A percentile compares a stretch with the other conserved stretches of the same genome.
phyloP scores from a whole-genome alignment of 352 stramenopile species.

The Pythium utonaiense region DNA sequence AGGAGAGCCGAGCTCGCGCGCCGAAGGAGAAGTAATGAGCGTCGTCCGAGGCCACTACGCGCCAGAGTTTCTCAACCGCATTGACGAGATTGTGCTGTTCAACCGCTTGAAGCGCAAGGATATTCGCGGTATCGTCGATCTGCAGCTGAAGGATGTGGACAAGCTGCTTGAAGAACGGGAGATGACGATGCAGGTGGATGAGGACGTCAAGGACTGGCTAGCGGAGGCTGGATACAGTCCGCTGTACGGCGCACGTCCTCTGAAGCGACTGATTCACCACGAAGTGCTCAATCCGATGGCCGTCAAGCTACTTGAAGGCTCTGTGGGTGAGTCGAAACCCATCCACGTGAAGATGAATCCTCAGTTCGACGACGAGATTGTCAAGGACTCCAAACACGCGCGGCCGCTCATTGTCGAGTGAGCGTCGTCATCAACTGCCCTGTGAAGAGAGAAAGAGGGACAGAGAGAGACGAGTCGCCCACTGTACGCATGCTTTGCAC shows the following conservation, averaged over 20 bases:
- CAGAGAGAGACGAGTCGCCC: no score
- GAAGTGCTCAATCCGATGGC: conserved; percentile 95
- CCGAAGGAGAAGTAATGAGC: conserved; percentile 85
- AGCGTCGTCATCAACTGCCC: no score
- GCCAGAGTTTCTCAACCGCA: conserved; percentile 98
- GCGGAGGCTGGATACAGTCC: conserved; percentile 94
- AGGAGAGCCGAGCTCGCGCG: conserved; percentile 42
- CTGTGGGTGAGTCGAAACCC: conserved; percentile 73
- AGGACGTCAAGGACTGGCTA: conserved; percentile 91
- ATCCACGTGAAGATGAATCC: conserved; percentile 69
- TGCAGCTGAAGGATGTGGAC: conserved; percentile 92
- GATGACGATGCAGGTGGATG: conserved; percentile 88
- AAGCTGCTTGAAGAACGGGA: conserved; percentile 89
- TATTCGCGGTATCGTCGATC: conserved; percentile 92
- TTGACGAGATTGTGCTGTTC: conserved; percentile 98
- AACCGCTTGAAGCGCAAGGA: conserved; percentile 91
- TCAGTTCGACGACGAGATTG: conserved; percentile 46
- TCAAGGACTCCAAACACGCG: conserved; percentile 32
- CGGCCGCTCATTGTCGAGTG: conserved; percentile 41
- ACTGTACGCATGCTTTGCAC: no score
- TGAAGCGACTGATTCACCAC: conserved; percentile 73
- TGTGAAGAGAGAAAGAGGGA: no score
- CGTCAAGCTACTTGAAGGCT: conserved; percentile 84
- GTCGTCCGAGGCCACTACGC: conserved; percentile 93
- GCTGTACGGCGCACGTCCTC: conserved; percentile 93